These are phyloP conservation scores for Cydonia oblonga DNA, from an alignment of 331 rosid genomes.

Conservation along the genomic window DNA sequence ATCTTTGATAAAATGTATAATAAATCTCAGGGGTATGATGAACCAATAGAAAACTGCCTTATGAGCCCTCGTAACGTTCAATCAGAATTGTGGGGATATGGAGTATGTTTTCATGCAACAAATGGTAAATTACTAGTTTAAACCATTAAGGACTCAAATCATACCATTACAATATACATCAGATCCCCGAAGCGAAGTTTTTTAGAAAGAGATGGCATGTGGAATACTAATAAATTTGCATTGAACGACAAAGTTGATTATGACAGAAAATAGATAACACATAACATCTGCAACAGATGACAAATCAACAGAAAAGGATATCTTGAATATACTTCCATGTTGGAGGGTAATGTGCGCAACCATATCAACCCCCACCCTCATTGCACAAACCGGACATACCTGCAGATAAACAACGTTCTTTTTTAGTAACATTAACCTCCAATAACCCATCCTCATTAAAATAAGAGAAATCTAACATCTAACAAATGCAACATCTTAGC, in stretches of 20 bases:
- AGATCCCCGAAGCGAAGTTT: not conserved
- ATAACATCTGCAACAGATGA: not conserved
- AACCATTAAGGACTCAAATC: not conserved
- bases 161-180: not conserved
- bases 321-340: conserved; percentile 91
- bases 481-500: not conserved
- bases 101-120: not conserved
- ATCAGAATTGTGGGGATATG: not conserved
- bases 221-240: conserved; percentile 1
- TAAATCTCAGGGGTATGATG: conserved; percentile 4
- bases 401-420: conserved; percentile 20
- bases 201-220: not conserved
- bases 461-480: not conserved
- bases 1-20: not conserved
- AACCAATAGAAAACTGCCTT: not conserved
- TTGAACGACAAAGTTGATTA: conserved; percentile 1
- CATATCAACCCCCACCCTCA: conserved; percentile 97
- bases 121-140: not conserved
- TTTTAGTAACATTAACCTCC: not conserved
- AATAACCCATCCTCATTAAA: not conserved
- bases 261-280: not conserved
- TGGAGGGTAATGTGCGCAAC: conserved; percentile 90
- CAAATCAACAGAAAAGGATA: conserved; percentile 52
- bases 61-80: not conserved
- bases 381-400: conserved; percentile 92